Percentiles rank a stretch among this genome's conserved stretches.
Conservation (phyloP, 305 asterid genomes). For the Fraxinus velutina region DNA sequence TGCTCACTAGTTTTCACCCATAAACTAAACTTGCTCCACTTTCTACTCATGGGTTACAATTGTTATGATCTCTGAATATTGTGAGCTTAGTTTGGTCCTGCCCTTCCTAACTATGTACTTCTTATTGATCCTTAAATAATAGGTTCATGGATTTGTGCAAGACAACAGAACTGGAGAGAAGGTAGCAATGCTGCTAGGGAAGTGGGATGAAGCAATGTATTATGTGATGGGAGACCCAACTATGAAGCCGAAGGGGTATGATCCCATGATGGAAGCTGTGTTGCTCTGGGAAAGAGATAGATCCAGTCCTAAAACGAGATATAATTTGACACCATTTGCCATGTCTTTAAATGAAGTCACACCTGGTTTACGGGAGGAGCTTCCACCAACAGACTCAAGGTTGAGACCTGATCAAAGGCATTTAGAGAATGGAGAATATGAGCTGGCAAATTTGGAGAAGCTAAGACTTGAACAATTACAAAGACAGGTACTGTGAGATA, state of each 20-base stretch:
- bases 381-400: slow-evolving; percentile 93
- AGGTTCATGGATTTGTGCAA: slow-evolving; percentile 97
- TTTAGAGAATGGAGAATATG: slow-evolving; percentile 94
- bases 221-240: slow-evolving; percentile 91
- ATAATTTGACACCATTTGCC: slow-evolving; percentile 89
- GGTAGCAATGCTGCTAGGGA: slow-evolving; percentile 84
- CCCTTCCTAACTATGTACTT: neutral
- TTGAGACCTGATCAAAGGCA: slow-evolving; percentile 94
- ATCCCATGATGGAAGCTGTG: slow-evolving; percentile 92
- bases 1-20: neutral
- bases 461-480: slow-evolving; percentile 95
- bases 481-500: slow-evolving; percentile 65
- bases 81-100: neutral
- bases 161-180: slow-evolving; percentile 94
- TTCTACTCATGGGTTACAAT: neutral
- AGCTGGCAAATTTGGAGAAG: slow-evolving; percentile 88
- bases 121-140: slow-evolving; percentile 12
- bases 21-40: slow-evolving; percentile 3
- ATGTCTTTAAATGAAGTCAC: slow-evolving; percentile 88
- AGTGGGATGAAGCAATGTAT: slow-evolving; percentile 98
- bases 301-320: slow-evolving; percentile 72
- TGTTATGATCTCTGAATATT: slow-evolving; percentile 11
- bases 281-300: slow-evolving; percentile 93
- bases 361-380: slow-evolving; percentile 60
- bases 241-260: slow-evolving; percentile 84